A percentile compares a stretch with the other conserved stretches of the same genome.
These are phyloP conservation scores for Thermomucor indicae-seudaticae DNA, from an alignment of 371 early-diverging fungal species.

Conservation along the genomic window DNA sequence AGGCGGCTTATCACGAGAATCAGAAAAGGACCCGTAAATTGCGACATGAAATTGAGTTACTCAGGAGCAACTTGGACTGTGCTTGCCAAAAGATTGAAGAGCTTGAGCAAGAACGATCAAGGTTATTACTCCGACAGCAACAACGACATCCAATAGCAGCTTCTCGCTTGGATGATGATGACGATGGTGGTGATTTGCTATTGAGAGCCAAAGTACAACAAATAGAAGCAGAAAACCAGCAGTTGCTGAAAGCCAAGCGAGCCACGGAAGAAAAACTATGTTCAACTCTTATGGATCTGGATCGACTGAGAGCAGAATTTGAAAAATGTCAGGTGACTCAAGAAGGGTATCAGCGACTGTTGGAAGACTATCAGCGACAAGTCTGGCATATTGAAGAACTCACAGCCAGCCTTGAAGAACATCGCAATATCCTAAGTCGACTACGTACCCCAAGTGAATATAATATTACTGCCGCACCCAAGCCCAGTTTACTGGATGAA, in stretches of 20 bases:
- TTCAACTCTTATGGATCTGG: constrained; percentile 16
- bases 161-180: neutral
- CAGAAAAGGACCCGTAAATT: constrained; percentile 24
- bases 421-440: constrained; percentile 20
- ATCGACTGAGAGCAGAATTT: constrained; percentile 19
- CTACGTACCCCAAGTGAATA: constrained; percentile 7
- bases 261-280: constrained; percentile 10
- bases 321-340: constrained; percentile 20
- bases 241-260: constrained; percentile 8
- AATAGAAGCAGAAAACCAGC: constrained; percentile 8
- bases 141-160: neutral
- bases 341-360: constrained; percentile 19
- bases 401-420: constrained; percentile 31
- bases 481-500: constrained; percentile 8
- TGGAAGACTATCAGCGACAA: constrained; percentile 27
- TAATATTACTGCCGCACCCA: constrained; percentile 2
- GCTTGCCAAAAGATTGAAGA: constrained; percentile 23
- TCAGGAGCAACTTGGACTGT: constrained; percentile 16
- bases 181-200: neutral
- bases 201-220: neutral
- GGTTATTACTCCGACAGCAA: neutral
- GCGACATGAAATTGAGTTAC: constrained; percentile 29
- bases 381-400: constrained; percentile 28
- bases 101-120: constrained; percentile 8
- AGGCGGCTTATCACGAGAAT: constrained; percentile 11